Evolutionary conservation across 129 eudicot genomes (phyloP), one percentile per base, ranked within the genome.

Genomic region (Gnaphalium uliginosum): DNA sequence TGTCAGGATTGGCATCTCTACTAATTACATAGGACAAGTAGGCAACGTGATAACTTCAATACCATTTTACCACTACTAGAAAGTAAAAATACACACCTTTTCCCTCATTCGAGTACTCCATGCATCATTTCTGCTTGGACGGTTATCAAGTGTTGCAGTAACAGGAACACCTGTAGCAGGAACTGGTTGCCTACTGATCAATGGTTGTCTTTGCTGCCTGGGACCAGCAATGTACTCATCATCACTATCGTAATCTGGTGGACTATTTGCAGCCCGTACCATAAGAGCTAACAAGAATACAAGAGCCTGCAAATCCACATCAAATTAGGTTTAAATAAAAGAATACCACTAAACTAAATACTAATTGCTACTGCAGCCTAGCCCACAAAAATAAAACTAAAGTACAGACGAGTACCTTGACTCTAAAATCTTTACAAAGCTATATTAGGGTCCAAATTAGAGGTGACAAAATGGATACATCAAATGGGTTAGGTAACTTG

Each of bases 101-200:
- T 93, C 98, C 81, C 98, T 80, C 98, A 93, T 93, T 6, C 97
- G 92, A 71, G 91, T 79, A 66, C 98, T 93, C 98, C 98, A 93
- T 27, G 98, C 97, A 82, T 93, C 98, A 56, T 81, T 90, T 69
- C 97, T 88, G 80, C 85, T 87, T 24, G 96, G 86, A 50, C 93
- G 92, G 13, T 76, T 81, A 63, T 93, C 98, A 9, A 86, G 92
- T 74, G 91, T 43, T 76, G 79, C 84, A 59, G 92, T 73, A 81
- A 81, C 96, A 66, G 98, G 96, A 67, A 72, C 87, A 68, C 87
- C 93, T 2, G 91, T 68, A 3, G 89, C 83, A 18, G 96, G 86
- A 75, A 46, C 89, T 41, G 86, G 75, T 85, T 74, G 84, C 78
- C 96, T 83, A 68, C 69, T 84, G 69, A 93, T 88, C 79, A 93